phyloP scores from a whole-genome alignment of 2,329 filamentous ascomycete genomes.

The Fusarium annulatum region DNA sequence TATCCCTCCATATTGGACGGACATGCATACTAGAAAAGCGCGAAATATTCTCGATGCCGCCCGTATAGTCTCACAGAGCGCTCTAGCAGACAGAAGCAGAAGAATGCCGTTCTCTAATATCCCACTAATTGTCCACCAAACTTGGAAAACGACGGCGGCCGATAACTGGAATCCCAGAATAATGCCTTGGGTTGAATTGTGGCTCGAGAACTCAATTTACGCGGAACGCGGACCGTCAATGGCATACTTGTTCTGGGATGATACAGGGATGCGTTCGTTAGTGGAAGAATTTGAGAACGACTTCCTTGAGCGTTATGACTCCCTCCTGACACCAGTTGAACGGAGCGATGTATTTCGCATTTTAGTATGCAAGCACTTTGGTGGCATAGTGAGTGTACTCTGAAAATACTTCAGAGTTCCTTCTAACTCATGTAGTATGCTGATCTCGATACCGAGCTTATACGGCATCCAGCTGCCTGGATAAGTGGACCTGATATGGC shows the following conservation, averaged over 20 bases:
- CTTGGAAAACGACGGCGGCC: neutral
- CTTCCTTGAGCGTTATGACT: neutral
- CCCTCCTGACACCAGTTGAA: neutral
- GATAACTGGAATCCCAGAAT: neutral
- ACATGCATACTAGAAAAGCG: no score
- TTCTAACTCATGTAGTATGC: neutral
- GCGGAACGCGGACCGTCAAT: neutral
- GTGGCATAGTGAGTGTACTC: neutral
- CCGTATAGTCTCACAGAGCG: neutral
- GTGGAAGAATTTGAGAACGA: neutral
- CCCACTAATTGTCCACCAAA: neutral
- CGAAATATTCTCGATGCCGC: neutral
- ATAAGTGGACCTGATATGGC: neutral
- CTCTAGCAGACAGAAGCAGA: neutral
- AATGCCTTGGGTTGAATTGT: neutral
- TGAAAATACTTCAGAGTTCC: rapidly evolving
- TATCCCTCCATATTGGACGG: neutral
- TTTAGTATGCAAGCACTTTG: slow-evolving; percentile 1
- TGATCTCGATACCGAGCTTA: neutral
- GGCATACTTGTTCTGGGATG: slow-evolving; percentile 8
- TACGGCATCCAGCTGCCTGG: neutral
- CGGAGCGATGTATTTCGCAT: slow-evolving; percentile 4
- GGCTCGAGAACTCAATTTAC: neutral
- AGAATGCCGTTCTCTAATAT: neutral
- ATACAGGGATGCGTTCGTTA: neutral